Evolutionary conservation across 257 asterid species (phyloP).

Genomic region (Solanum microdontum): DNA sequence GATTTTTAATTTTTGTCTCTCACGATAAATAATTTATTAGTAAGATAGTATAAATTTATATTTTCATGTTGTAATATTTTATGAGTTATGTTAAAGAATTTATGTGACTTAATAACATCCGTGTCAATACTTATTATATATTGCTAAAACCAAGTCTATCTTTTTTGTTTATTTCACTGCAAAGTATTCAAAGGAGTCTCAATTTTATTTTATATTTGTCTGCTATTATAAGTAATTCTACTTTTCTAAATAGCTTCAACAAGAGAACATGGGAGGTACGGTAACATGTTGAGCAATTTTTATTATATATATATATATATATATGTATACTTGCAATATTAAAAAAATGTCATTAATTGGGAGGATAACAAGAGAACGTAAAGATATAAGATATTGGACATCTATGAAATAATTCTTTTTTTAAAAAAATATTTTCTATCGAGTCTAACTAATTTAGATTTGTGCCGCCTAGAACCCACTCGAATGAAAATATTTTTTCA

Average conservation of each 20-base stretch:
- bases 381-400: not conserved
- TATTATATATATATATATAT: too few species aligned
- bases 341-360: not conserved
- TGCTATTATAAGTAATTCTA: not conserved
- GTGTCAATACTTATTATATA: too few species aligned
- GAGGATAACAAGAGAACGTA: not conserved
- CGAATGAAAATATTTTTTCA: too few species aligned
- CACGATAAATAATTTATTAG: too few species aligned
- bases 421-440: fast-evolving
- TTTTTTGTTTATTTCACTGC: not conserved
- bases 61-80: too few species aligned
- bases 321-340: not conserved
- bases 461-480: fast-evolving
- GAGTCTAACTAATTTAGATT: not conserved
- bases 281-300: not conserved
- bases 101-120: not conserved
- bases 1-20: too few species aligned
- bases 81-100: not conserved
- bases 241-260: not conserved
- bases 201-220: too few species aligned
- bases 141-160: not conserved
- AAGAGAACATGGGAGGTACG: not conserved
- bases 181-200: not conserved
- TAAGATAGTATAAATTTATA: too few species aligned
- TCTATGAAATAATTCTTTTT: too few species aligned